Base-by-base conservation (phyloP, 73 alveolate genomes). In the Paramecium caudatum region DNA sequence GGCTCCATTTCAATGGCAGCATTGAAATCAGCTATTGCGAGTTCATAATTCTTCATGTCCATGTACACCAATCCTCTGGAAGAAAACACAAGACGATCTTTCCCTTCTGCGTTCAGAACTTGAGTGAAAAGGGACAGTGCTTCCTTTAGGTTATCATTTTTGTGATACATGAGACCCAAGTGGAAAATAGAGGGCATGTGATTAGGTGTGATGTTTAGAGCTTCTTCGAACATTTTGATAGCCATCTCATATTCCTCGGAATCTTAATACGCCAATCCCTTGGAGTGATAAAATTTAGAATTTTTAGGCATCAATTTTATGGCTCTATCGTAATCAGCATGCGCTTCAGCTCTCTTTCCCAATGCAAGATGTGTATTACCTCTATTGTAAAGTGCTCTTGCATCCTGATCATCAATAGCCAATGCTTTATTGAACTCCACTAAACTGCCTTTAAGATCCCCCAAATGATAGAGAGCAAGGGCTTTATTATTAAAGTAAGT, bases 211-310 rank as follows among this genome's bases (percentile, higher is more conserved):
- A 91, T 74, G 10, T 69, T 68, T 19, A 95, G 82, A 1, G 98
- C 99, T 36, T 90, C 90, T 69, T 96, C 86, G 82, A 90, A 96
- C 95, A 94, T 94, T 80, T 95, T 88, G 17, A 96, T 96, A 17
- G 99, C 99, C 49, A 82, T 65, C 17, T 78, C 84, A 74, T 90
- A 92, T 27, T 82, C 91, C 65, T 88, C 92, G 3, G 55, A 43
- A 90, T 95, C 96, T 63, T 96, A 93, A 85, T 83, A 96, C 13
- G 99, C 98, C 8, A 96, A 91, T 16, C 99, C 99, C 90, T 95
- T 96, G 5, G 97, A 85, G 61, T 96, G 98, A 91, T 91, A 95
- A 55, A 94, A 95, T 88, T 94, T 96, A 1, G 99, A 93, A 82
- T 95, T 93, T 5, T 50, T 49, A 5, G 95, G 96, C 55, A 82